Base-by-base conservation (phyloP, 148 eudicot species). In the Salicornia ramosissima region DNA sequence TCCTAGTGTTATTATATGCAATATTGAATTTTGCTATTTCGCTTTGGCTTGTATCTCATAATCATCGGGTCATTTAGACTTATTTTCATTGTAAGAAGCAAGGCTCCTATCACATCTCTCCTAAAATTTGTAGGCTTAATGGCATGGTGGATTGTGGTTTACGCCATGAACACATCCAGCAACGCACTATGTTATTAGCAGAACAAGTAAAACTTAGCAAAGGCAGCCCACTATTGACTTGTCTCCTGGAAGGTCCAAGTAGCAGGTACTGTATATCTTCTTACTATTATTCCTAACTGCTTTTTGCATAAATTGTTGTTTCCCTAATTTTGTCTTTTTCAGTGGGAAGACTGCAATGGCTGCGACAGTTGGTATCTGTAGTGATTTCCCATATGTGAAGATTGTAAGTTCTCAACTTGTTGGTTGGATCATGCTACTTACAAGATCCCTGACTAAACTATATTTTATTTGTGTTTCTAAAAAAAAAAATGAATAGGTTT, bases 271-370 rank as follows among this genome's bases (percentile, higher is more conserved):
- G 58, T 26, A 31, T 30, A 9, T 26, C 19, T 54, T 60, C 62
- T 58, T 64, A 16, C 54, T 34, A 54, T 22, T 21, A 33, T 74
- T 31, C 13, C 64, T 59, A 46, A 15, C 36, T 57, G 26, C 26
- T 14, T 30, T 15, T 54, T 51, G 45, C 31, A 29, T 64, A 31
- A 43, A 25, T 65, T 26, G 39, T 58, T 42, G 28, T 78, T 66
- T 58, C 31, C 31, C 19, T 58, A 63, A 77, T 57, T 55, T 33
- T 73, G 18, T 45, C 19, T 42, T 51, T 68, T 56, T 57, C 80
- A 94, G 98, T 82, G 98, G 97, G 51, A 94, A 94, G 86, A 94
- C 85, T 67, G 91, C 99, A 65, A 82, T 94, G 93, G 97, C 99
- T 54, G 93, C 99, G 62, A 87, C 90, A 58, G 86, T 91, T 80